phyloP scores from a whole-genome alignment of 352 stramenopile genomes.

The Pythium vanterpoolii region DNA sequence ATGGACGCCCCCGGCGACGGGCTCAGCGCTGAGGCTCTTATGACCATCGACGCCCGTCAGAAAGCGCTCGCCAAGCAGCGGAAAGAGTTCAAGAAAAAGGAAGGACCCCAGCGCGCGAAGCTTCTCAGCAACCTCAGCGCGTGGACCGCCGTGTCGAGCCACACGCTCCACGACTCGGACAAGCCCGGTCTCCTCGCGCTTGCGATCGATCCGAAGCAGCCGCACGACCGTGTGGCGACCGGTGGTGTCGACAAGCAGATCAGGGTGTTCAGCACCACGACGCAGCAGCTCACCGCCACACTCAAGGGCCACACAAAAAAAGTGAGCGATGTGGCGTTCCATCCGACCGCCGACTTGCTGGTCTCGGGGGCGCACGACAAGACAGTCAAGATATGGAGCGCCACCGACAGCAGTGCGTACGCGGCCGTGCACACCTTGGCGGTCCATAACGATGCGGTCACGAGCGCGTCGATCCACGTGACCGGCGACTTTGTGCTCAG shows the following conservation, averaged over 20 bases:
- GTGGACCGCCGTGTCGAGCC: slow-evolving; percentile 45
- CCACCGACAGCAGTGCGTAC: slow-evolving; percentile 37
- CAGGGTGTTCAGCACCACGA: slow-evolving; percentile 76
- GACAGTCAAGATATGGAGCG: slow-evolving; percentile 78
- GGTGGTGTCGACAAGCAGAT: slow-evolving; percentile 81
- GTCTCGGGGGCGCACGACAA: slow-evolving; percentile 76
- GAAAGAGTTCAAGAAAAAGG: slow-evolving; percentile 77
- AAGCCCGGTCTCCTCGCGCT: slow-evolving; percentile 64
- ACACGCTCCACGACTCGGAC: slow-evolving; percentile 71
- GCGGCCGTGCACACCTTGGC: slow-evolving; percentile 53
- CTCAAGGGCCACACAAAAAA: slow-evolving; percentile 86
- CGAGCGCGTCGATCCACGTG: slow-evolving; percentile 71
- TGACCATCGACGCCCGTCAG: slow-evolving; percentile 62
- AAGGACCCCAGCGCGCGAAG: slow-evolving; percentile 41
- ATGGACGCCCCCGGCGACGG: slow-evolving; percentile 28
- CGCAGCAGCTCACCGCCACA: slow-evolving; percentile 68
- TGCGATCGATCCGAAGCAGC: slow-evolving; percentile 52
- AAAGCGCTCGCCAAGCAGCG: slow-evolving; percentile 66
- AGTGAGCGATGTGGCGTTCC: slow-evolving; percentile 76
- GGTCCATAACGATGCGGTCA: slow-evolving; percentile 59
- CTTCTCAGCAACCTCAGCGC: slow-evolving; percentile 26
- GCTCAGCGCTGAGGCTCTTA: slow-evolving; percentile 38
- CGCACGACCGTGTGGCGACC: slow-evolving; percentile 52
- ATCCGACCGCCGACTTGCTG: slow-evolving; percentile 62
- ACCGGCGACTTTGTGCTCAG: slow-evolving; percentile 80